Evolutionary conservation across 208 protist species (phyloP).

Genomic region (Entamoeba histolytica): DNA sequence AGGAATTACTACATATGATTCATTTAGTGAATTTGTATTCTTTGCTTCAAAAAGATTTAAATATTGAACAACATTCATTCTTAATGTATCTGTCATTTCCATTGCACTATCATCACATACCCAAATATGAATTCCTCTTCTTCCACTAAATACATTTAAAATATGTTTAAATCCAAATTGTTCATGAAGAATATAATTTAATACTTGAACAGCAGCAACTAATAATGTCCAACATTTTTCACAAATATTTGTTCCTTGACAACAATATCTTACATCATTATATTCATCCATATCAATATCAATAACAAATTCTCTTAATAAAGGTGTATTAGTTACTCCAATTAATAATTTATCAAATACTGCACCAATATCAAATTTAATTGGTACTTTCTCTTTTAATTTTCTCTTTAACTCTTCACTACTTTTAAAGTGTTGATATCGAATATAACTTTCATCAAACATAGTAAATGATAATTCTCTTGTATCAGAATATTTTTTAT

Average conservation of each 20-base stretch:
- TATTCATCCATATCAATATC: conserved; percentile 22
- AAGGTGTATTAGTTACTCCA: background rate
- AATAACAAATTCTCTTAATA: conserved; percentile 10
- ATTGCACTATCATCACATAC: background rate
- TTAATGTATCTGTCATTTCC: background rate
- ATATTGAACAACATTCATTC: background rate
- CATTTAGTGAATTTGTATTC: background rate
- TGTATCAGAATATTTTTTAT: background rate
- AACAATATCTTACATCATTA: conserved; percentile 4
- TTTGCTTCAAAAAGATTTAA: background rate
- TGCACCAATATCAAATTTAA: background rate
- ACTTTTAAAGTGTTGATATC: background rate
- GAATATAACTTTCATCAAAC: background rate
- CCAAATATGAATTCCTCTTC: conserved; percentile 14
- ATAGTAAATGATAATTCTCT: background rate
- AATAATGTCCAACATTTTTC: background rate
- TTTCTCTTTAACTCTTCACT: background rate
- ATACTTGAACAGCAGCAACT: background rate
- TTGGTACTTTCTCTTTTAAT: background rate
- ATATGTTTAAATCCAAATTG: conserved; percentile 4
- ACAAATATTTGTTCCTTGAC: background rate
- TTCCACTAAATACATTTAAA: conserved; percentile 2
- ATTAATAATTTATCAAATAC: background rate
- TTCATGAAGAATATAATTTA: background rate
- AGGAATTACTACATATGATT: background rate